phyloP scores from a whole-genome alignment of 2,329 filamentous ascomycete genomes.

The Penicillium paneum region DNA sequence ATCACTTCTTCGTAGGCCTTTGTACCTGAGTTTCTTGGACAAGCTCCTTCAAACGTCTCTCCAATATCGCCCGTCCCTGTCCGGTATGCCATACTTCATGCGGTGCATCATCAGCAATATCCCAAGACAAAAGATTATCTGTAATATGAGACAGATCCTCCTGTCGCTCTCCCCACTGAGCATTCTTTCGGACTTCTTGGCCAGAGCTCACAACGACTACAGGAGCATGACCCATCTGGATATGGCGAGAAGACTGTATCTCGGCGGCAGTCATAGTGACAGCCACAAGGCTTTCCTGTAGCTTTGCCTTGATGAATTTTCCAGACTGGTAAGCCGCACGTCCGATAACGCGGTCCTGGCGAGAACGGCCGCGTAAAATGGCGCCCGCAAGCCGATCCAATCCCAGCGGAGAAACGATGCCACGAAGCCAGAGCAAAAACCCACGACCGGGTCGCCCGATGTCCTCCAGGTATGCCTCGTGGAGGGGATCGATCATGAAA shows the following conservation, averaged over 20 bases:
- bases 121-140: conserved; percentile 75
- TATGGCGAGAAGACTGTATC: conserved; percentile 70
- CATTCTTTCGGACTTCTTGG: conserved; percentile 61
- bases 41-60: conserved; percentile 71
- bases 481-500: conserved; percentile 80
- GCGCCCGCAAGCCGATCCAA: conserved; percentile 76
- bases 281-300: conserved; percentile 90
- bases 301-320: conserved; percentile 81
- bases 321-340: conserved; percentile 72
- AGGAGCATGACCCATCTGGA: conserved; percentile 72
- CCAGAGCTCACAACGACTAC: conserved; percentile 82
- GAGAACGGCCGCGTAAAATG: conserved; percentile 73
- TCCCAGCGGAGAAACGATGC: conserved; percentile 81
- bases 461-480: conserved; percentile 74
- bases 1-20: background rate
- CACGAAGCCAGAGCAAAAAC: conserved; percentile 81
- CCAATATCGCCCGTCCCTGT: conserved; percentile 70
- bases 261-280: conserved; percentile 81
- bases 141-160: conserved; percentile 79
- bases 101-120: conserved; percentile 78
- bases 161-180: conserved; percentile 79
- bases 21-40: conserved; percentile 41
- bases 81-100: conserved; percentile 80
- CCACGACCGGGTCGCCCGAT: conserved; percentile 67
- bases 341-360: conserved; percentile 82